These are phyloP conservation scores for Pseudocercospora cruenta DNA, from an alignment of 2,329 filamentous ascomycete species.

Conservation along the genomic window DNA sequence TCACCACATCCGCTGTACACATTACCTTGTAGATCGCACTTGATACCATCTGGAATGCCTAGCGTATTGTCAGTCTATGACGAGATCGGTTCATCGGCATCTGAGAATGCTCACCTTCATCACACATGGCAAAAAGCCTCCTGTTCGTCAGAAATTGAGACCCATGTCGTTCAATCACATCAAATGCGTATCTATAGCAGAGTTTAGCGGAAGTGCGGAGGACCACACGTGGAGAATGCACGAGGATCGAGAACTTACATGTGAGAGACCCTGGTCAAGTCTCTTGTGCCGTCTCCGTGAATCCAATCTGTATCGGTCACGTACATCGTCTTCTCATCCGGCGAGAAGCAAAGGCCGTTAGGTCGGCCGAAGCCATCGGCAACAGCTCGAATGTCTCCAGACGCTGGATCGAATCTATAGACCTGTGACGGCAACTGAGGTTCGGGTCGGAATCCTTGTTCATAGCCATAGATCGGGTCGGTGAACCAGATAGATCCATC, in stretches of 20 bases:
- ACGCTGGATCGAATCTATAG: conserved; percentile 53
- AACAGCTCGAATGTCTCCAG: conserved; percentile 57
- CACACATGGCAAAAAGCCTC: conserved; percentile 36
- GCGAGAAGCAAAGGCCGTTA: conserved; percentile 63
- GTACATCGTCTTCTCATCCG: conserved; percentile 57
- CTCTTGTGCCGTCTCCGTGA: conserved; percentile 47
- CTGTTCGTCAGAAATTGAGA: conserved; percentile 32
- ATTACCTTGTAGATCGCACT: conserved; percentile 58
- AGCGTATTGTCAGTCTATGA: conserved; percentile 1
- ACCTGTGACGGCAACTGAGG: conserved; percentile 62
- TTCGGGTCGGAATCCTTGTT: conserved; percentile 60
- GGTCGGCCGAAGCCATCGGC: conserved; percentile 61
- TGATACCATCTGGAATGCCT: conserved; percentile 64
- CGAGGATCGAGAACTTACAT: conserved; percentile 48
- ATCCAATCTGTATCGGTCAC: conserved; percentile 61
- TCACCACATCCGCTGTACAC: conserved; percentile 61
- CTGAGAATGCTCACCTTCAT: conserved; percentile 23
- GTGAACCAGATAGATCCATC: conserved; percentile 68
- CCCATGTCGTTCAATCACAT: conserved; percentile 34
- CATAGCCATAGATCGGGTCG: conserved; percentile 62
- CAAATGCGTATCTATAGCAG: conserved; percentile 33
- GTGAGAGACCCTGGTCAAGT: conserved; percentile 49
- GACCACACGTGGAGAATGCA: conserved; percentile 10
- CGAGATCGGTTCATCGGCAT: neutral
- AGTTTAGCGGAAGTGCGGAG: conserved; percentile 3